Evolutionary conservation across 1,139 yeast species (phyloP).

Genomic region (Yamadazyma songkhlaensis): DNA sequence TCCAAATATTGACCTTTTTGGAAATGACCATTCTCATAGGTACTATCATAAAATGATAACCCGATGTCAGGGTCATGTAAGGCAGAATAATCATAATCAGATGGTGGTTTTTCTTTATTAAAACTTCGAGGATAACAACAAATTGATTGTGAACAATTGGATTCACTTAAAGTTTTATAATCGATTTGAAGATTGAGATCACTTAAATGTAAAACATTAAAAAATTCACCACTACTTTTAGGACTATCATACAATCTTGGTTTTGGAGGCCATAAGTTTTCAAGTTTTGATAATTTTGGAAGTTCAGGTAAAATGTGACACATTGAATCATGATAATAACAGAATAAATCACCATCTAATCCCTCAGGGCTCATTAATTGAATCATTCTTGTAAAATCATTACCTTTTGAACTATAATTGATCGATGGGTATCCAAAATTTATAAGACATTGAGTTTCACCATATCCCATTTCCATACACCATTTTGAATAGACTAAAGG

Average conservation of each 20-base stretch:
- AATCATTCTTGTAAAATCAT: conserved; percentile 46
- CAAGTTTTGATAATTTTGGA: conserved; percentile 34
- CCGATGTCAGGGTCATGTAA: conserved; percentile 13
- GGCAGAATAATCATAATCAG: conserved; percentile 16
- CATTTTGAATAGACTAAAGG: conserved; percentile 40
- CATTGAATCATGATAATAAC: conserved; percentile 43
- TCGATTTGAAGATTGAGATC: conserved; percentile 26
- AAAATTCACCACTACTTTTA: conserved; percentile 11
- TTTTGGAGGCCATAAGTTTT: conserved; percentile 38
- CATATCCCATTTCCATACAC: conserved; percentile 41
- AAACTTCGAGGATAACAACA: conserved; percentile 23
- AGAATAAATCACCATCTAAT: conserved; percentile 52
- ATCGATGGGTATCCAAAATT: conserved; percentile 22
- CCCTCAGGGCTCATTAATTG: conserved; percentile 46
- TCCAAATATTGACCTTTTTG: conserved; percentile 23
- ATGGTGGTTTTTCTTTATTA: conserved; percentile 15
- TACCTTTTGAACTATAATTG: conserved; percentile 20
- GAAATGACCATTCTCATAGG: conserved; percentile 21
- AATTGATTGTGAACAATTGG: conserved; percentile 28
- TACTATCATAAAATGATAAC: conserved; percentile 22
- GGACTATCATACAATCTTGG: conserved; percentile 30
- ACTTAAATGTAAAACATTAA: conserved; percentile 29
- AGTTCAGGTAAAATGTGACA: conserved; percentile 44
- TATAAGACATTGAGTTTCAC: conserved; percentile 18
- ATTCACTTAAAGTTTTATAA: conserved; percentile 23